Base-by-base conservation (phyloP, 805 yeast species). In the Pichia ethanolica region DNA sequence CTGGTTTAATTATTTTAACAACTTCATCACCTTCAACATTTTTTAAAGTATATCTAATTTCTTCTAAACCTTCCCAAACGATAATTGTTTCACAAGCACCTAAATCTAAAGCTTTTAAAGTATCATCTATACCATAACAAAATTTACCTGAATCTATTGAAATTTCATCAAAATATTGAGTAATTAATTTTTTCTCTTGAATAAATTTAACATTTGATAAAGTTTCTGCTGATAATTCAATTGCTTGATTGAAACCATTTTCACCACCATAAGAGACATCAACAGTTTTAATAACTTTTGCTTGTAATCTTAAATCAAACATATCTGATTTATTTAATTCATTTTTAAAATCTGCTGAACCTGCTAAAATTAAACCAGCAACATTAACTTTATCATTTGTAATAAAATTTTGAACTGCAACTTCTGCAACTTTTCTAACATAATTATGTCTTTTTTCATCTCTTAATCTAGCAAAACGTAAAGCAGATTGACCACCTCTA, bases 401-500 rank as follows among this genome's bases (percentile, higher is more conserved):
- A 59, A 93, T 89, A 71, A 93, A 93, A 73, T 88, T 88, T 70
- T 93, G 99, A 35, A 93, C 98, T 7, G 99, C 98, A 46, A 82
- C 91, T 74, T 93, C 99, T 45, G 98, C 96, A 44, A 93, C 99
- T 66, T 93, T 93, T 72, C 99, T 82, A 54, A 93, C 95, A 72
- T 93, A 93, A 70, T 93, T 93, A 71, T 93, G 99, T 76, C 99
- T 89, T 70, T 93, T 93, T 72, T 93, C 99, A 61, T 93, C 99
- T 79, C 99, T 86, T 70, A 93, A 78, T 78, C 99, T 90, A 28
- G 97, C 84, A 77, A 93, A 93, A 88, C 99, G 98, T 60, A 93
- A 68, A 42, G 99, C 99, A 55, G 99, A 93, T 75, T 93, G 99
- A 85, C 99, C 99, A 86, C 99, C 99, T 79, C 99, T 86, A 64